Percentiles rank a stretch among this genome's conserved stretches.
phyloP scores from a whole-genome alignment of 2,329 filamentous ascomycete genomes.

The Trichoderma cornu-damae region DNA sequence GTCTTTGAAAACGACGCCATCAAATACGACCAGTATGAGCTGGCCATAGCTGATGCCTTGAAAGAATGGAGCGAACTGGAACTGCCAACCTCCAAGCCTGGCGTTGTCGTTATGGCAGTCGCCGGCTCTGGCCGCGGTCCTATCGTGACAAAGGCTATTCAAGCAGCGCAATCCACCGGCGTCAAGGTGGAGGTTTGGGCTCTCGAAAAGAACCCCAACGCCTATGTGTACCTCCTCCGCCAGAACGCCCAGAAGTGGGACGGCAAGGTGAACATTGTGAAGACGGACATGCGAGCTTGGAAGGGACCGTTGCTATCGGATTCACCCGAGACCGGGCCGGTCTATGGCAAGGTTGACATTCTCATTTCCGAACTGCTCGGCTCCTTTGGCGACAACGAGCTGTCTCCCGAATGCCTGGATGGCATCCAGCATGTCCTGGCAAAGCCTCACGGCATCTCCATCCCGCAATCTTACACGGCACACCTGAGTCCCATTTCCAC shows the following conservation, averaged over 20 bases:
- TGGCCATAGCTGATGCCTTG: constrained; percentile 74
- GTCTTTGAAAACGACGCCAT: constrained; percentile 98
- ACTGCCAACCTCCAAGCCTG: constrained; percentile 66
- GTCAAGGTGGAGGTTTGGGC: constrained; percentile 84
- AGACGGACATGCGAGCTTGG: constrained; percentile 97
- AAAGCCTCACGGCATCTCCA: constrained; percentile 78
- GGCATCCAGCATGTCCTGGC: constrained; percentile 88
- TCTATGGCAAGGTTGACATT: constrained; percentile 74
- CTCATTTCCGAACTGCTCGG: constrained; percentile 89
- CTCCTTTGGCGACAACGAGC: constrained; percentile 94
- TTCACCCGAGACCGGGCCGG: constrained; percentile 39
- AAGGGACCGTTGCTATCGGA: constrained; percentile 63
- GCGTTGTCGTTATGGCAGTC: constrained; percentile 78
- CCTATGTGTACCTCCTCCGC: constrained; percentile 83
- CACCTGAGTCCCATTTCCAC: constrained; percentile 89
- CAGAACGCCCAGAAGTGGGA: constrained; percentile 82
- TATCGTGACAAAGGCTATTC: constrained; percentile 79
- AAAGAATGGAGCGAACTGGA: constrained; percentile 68
- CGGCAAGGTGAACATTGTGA: constrained; percentile 76
- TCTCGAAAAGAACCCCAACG: constrained; percentile 97
- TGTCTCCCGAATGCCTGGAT: constrained; percentile 93
- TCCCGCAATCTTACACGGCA: constrained; percentile 88
- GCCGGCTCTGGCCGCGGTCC: constrained; percentile 91
- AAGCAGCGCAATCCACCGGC: constrained; percentile 69
- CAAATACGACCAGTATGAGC: constrained; percentile 95